Conservation (phyloP, 805 yeast genomes). For the Hyphopichia homilentoma region DNA sequence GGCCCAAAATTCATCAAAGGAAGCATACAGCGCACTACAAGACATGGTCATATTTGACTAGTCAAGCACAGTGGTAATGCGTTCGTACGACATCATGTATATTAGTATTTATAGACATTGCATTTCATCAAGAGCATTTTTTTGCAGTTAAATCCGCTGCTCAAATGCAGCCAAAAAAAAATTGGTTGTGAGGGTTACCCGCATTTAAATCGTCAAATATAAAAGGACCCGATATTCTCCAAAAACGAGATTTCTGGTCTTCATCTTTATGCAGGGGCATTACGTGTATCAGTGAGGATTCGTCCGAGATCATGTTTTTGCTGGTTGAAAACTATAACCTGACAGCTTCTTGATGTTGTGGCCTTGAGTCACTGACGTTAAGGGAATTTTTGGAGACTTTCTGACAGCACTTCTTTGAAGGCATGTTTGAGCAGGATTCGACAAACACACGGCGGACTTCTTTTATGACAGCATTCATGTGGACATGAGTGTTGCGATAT, state of each 20-base stretch:
- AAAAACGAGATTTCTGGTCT: constrained; percentile 24
- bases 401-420: constrained; percentile 31
- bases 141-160: background rate
- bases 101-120: too few species aligned
- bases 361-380: constrained; percentile 47
- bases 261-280: constrained; percentile 99
- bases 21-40: too few species aligned
- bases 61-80: too few species aligned
- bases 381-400: constrained; percentile 74
- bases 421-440: constrained; percentile 8
- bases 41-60: too few species aligned
- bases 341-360: constrained; percentile 65
- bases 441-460: too few species aligned
- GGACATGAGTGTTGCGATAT: constrained; percentile 16
- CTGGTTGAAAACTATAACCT: constrained; percentile 99
- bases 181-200: too few species aligned
- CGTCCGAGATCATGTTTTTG: constrained; percentile 99
- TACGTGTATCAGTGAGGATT: constrained; percentile 99
- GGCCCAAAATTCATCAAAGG: too few species aligned
- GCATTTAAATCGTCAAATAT: constrained; percentile 5
- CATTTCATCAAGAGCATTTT: too few species aligned
- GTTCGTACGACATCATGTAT: too few species aligned
- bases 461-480: constrained; percentile 16
- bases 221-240: constrained; percentile 7
- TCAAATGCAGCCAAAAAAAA: too few species aligned